Base-by-base conservation (phyloP, 768 basidiomycete species). In the Trametes coccinea region DNA sequence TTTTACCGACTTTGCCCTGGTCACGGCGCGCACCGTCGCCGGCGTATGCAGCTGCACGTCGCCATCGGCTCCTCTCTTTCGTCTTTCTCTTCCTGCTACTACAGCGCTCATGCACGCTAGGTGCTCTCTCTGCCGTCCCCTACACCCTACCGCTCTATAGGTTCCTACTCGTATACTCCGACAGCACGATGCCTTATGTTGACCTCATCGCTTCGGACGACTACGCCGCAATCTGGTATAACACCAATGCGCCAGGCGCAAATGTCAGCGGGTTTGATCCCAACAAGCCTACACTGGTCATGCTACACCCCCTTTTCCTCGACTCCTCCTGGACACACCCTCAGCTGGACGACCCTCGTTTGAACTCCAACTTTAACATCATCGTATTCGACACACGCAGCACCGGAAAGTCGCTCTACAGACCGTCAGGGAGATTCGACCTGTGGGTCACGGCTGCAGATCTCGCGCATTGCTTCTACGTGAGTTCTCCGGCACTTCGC, bases 381-480 rank as follows among this genome's bases (percentile, higher is more conserved):
- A 85, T 92, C 63, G 87, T 88, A 5, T 88, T 92, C 70, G 90
- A 92, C 71, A 82, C 84, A 67, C 84, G 91, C 10, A 79, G 81
- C 9, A 78, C 79, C 30, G 90, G 90, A 13, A 80, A 77, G 71
- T 88, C 87, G 3, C 71, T 72, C 2, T 80, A 76, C 62, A 79
- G 83, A 55, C 82, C 80, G 3, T 84, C 74, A 51, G 82, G 80
- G 7, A 75, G 77, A 48, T 85, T 87, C 67, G 90, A 93, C 73
- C 82, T 79, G 60, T 93, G 89, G 84, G 89, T 91, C 6, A 84
- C 89, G 44, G 88, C 90, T 2, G 91, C 89, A 39, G 90, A 92
- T 76, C 67, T 92, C 40, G 90, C 88, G 3, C 78, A 82, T 14
- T 85, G 83, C 53, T 82, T 82, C 65, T 82, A 84, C 73, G 89